A percentile compares a stretch with the other conserved stretches of the same genome.
These are phyloP conservation scores for Plasmodium billcollinsi DNA, from an alignment of 169 alveolate genomes.

Conservation along the genomic window DNA sequence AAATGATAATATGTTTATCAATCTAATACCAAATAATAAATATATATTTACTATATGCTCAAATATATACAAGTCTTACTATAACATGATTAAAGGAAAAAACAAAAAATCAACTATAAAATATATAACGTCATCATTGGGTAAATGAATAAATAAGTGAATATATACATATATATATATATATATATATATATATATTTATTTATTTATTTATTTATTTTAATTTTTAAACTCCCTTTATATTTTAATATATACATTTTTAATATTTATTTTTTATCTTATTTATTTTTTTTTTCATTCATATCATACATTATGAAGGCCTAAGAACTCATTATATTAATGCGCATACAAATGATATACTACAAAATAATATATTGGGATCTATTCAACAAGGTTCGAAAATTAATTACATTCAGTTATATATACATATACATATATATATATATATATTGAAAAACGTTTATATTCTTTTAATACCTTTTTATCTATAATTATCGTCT, in stretches of 20 bases:
- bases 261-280: too few species aligned
- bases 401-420: neutral
- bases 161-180: neutral
- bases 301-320: constrained; percentile 5
- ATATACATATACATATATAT: neutral
- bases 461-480: neutral
- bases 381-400: constrained; percentile 59
- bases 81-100: constrained; percentile 39
- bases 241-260: neutral
- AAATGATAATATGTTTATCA: constrained; percentile 31
- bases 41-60: constrained; percentile 66
- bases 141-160: constrained; percentile 9
- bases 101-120: constrained; percentile 56
- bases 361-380: constrained; percentile 40
- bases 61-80: constrained; percentile 56
- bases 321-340: constrained; percentile 30
- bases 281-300: neutral
- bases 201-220: neutral
- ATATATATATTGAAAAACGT: neutral
- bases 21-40: constrained; percentile 50
- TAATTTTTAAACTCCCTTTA: neutral
- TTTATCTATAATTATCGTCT: neutral
- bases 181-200: neutral
- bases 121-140: constrained; percentile 68
- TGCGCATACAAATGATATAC: constrained; percentile 21